Percentiles rank a stretch among this genome's conserved stretches.
Evolutionary conservation across 2,329 filamentous ascomycete species (phyloP).

Genomic region (Chrysoporthe puriensis): DNA sequence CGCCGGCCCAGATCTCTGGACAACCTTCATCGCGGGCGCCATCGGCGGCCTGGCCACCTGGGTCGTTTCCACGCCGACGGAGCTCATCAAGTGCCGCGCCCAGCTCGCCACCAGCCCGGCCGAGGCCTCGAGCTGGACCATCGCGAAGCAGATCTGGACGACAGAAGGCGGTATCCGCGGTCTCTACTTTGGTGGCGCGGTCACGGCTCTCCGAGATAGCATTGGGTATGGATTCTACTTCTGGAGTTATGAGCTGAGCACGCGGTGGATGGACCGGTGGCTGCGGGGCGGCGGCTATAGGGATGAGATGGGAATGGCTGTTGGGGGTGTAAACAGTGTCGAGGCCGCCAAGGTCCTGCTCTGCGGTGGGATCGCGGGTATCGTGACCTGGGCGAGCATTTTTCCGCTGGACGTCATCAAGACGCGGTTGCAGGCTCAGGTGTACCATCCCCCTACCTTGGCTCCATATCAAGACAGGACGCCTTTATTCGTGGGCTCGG

Average conservation of each 20-base stretch:
- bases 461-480: constrained; percentile 32
- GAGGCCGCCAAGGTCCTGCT: constrained; percentile 69
- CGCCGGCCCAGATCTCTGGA: constrained; percentile 57
- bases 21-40: constrained; percentile 79
- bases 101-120: constrained; percentile 60
- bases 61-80: constrained; percentile 83
- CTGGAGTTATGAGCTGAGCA: constrained; percentile 84
- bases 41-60: constrained; percentile 83
- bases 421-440: constrained; percentile 84
- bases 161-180: constrained; percentile 65
- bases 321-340: constrained; percentile 37
- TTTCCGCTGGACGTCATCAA: constrained; percentile 94
- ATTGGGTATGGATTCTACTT: constrained; percentile 99
- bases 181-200: constrained; percentile 77
- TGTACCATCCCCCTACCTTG: constrained; percentile 33
- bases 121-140: constrained; percentile 61
- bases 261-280: constrained; percentile 53
- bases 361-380: constrained; percentile 84
- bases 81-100: constrained; percentile 86
- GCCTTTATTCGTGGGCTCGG: constrained; percentile 34
- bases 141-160: constrained; percentile 64
- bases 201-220: constrained; percentile 83
- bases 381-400: constrained; percentile 86
- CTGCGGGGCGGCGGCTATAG: constrained; percentile 3
- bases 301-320: constrained; percentile 5